phyloP scores from a whole-genome alignment of 2,329 filamentous ascomycete genomes.

The Exserohilum turcica region DNA sequence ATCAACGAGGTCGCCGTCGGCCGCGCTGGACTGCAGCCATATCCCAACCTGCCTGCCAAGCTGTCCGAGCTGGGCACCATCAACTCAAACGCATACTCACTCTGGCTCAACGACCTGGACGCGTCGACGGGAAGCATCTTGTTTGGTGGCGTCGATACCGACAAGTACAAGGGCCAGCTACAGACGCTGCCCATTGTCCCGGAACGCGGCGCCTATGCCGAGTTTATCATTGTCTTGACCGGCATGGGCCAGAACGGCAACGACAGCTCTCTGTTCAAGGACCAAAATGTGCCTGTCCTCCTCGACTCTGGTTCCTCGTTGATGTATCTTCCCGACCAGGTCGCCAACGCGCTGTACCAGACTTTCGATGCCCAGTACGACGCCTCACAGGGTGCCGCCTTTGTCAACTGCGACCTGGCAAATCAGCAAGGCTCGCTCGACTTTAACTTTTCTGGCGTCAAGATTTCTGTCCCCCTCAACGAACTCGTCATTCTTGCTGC shows the following conservation, averaged over 20 bases:
- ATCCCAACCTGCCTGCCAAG: constrained; percentile 67
- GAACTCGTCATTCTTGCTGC: constrained; percentile 62
- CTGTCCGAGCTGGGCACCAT: constrained; percentile 68
- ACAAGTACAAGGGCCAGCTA: constrained; percentile 71
- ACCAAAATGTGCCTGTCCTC: constrained; percentile 60
- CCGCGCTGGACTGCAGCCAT: constrained; percentile 56
- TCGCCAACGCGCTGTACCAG: constrained; percentile 55
- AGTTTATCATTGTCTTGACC: constrained; percentile 59
- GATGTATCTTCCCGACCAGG: constrained; percentile 68
- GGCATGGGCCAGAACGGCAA: constrained; percentile 52
- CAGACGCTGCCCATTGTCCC: constrained; percentile 64
- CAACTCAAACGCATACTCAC: constrained; percentile 67
- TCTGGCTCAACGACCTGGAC: constrained; percentile 66
- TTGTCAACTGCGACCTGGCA: constrained; percentile 60
- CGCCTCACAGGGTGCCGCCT: constrained; percentile 51
- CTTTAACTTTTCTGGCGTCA: constrained; percentile 62
- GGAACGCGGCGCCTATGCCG: constrained; percentile 55
- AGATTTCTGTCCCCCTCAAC: constrained; percentile 60
- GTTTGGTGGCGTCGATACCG: constrained; percentile 80
- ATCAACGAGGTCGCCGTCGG: constrained; percentile 77
- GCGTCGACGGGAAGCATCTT: constrained; percentile 72
- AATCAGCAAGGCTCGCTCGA: constrained; percentile 57
- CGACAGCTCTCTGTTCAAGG: constrained; percentile 50
- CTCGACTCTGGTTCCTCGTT: constrained; percentile 78
- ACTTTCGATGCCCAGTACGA: constrained; percentile 51